phyloP scores from a whole-genome alignment of 2,329 filamentous ascomycete species.

The Westerdykella sp. region DNA sequence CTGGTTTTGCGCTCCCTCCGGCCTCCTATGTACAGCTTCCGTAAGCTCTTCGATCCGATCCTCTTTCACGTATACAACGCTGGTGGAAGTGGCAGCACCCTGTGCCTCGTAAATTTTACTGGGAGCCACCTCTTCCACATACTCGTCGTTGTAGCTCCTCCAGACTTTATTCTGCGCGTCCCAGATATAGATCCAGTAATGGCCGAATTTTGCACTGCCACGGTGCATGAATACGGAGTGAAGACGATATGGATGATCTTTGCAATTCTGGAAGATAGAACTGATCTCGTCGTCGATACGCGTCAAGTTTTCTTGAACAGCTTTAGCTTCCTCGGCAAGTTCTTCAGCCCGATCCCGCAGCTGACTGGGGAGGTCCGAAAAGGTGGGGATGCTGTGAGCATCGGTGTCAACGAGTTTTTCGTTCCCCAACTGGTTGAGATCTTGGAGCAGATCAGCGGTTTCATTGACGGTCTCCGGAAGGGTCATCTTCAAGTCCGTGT shows the following conservation, averaged over 20 bases:
- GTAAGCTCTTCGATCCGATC: slow-evolving; percentile 55
- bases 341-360: slow-evolving; percentile 18
- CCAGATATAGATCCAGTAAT: slow-evolving; percentile 96
- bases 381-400: slow-evolving; percentile 2
- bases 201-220: slow-evolving; percentile 59
- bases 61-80: slow-evolving; percentile 78
- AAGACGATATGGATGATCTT: slow-evolving; percentile 67
- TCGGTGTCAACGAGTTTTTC: slow-evolving; percentile 8
- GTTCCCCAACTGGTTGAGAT: slow-evolving; percentile 6
- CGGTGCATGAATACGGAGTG: slow-evolving; percentile 93
- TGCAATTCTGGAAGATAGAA: slow-evolving; percentile 57
- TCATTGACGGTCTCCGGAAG: slow-evolving; percentile 28
- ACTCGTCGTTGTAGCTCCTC: slow-evolving; percentile 90
- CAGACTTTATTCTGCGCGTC: slow-evolving; percentile 78
- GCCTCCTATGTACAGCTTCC: slow-evolving; percentile 42
- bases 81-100: slow-evolving; percentile 44
- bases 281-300: slow-evolving; percentile 46
- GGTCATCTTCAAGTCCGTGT: slow-evolving; percentile 28
- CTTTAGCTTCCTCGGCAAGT: slow-evolving; percentile 21
- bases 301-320: slow-evolving; percentile 37
- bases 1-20: no score
- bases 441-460: slow-evolving; percentile 20
- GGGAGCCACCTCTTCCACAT: slow-evolving; percentile 63
- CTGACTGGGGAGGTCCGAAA: slow-evolving; percentile 13
- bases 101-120: slow-evolving; percentile 60